Evolutionary conservation across 164 flowering plant genomes (phyloP).

Genomic region (Protea cynaroides): DNA sequence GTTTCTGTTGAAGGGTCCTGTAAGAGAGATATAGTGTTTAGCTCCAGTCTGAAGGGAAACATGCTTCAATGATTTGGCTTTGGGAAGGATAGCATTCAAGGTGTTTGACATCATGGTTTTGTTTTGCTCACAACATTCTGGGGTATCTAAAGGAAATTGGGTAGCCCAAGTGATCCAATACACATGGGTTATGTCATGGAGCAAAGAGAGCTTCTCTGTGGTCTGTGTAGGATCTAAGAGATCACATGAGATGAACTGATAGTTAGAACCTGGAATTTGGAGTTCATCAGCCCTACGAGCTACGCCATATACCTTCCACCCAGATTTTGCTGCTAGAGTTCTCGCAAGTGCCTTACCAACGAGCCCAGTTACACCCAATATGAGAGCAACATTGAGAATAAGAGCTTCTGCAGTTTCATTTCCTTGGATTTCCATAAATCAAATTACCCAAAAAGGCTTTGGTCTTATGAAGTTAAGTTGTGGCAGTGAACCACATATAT

Average conservation of each 20-base stretch:
- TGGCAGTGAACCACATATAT: not conserved
- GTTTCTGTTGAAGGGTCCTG: conserved; percentile 14
- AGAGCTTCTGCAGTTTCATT: not conserved
- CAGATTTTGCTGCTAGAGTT: conserved; percentile 24
- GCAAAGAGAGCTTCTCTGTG: conserved; percentile 35
- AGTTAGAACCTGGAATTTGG: conserved; percentile 19
- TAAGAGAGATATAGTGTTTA: conserved; percentile 60
- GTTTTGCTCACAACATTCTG: conserved; percentile 58
- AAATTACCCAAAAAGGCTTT: not conserved
- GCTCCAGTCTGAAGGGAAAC: conserved; percentile 85
- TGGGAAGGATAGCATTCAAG: conserved; percentile 49
- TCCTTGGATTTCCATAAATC: conserved; percentile 12
- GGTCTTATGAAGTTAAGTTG: not conserved
- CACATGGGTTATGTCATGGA: conserved; percentile 57
- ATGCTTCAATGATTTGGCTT: conserved; percentile 45
- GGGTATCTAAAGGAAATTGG: conserved; percentile 42
- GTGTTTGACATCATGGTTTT: conserved; percentile 66
- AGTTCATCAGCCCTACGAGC: conserved; percentile 38
- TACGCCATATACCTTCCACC: conserved; percentile 74
- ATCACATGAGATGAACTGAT: conserved; percentile 70
- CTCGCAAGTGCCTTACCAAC: conserved; percentile 70
- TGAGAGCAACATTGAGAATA: conserved; percentile 39
- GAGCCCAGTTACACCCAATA: conserved; percentile 80
- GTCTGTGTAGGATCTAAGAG: conserved; percentile 48
- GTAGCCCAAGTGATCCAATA: conserved; percentile 93